Percentiles rank a stretch among this genome's conserved stretches.
These are phyloP conservation scores for Pneumocystis jirovecii DNA, from an alignment of 1,139 yeast genomes.

Conservation along the genomic window DNA sequence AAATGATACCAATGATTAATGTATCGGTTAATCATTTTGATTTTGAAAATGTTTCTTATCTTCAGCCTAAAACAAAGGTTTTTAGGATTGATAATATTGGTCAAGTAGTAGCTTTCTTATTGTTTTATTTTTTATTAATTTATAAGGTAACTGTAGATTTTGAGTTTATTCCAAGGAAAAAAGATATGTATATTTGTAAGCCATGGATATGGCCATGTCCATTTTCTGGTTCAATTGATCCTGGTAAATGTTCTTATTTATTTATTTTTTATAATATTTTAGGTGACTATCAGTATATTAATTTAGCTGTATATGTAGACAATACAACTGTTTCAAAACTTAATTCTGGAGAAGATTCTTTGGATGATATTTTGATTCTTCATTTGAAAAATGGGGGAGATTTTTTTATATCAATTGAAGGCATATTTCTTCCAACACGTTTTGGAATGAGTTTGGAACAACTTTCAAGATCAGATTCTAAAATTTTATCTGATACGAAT, in stretches of 20 bases:
- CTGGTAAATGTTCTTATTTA: background rate
- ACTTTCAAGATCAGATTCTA: constrained; percentile 2
- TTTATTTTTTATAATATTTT: background rate
- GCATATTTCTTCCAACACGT: constrained; percentile 6
- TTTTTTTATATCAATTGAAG: constrained; percentile 4
- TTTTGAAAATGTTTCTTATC: background rate
- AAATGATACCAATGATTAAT: constrained; percentile 4
- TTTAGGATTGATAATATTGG: background rate
- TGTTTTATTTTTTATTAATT: background rate
- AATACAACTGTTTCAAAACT: constrained; percentile 1
- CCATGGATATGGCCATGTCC: constrained; percentile 1
- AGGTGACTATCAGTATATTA: background rate
- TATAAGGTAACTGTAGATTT: background rate
- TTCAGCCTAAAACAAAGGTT: background rate
- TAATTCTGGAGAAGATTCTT: constrained; percentile 2
- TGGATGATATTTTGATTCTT: constrained; percentile 8
- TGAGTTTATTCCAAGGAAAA: background rate
- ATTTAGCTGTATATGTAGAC: background rate
- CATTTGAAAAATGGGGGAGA: constrained; percentile 9
- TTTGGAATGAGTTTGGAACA: constrained; percentile 6
- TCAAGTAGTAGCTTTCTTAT: background rate
- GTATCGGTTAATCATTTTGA: background rate
- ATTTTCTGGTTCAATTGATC: background rate
- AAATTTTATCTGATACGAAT: background rate
- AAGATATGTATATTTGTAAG: background rate